Percentiles rank a stretch among this genome's conserved stretches.
Evolutionary conservation across 2,329 filamentous ascomycete genomes (phyloP).

Genomic region (Stylonectria norvegica): DNA sequence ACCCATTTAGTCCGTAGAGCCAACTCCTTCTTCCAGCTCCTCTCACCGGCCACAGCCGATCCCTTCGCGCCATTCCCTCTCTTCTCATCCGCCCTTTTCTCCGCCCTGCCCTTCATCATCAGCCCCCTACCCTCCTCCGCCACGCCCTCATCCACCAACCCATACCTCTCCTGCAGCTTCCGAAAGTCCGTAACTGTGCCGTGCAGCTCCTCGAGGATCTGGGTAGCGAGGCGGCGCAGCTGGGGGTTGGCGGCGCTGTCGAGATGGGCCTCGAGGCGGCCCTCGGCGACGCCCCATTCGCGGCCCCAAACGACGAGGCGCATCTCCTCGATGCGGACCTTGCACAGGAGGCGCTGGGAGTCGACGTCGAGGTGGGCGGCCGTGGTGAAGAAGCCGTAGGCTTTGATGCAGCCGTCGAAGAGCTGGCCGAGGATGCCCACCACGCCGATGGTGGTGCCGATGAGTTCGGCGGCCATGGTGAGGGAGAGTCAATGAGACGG

Average conservation of each 20-base stretch:
- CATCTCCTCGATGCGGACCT: conserved; percentile 50
- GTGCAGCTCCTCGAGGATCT: conserved; percentile 43
- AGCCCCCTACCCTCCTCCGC: conserved; percentile 3
- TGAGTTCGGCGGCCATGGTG: conserved; percentile 36
- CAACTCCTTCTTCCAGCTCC: conserved; percentile 34
- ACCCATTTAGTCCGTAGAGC: conserved; percentile 41
- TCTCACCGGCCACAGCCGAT: conserved; percentile 18
- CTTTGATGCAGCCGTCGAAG: conserved; percentile 45
- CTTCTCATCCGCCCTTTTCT: conserved; percentile 21
- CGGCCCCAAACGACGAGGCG: conserved; percentile 45
- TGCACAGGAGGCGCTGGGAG: conserved; percentile 43
- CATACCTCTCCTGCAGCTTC: conserved; percentile 41
- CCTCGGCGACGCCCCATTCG: conserved; percentile 47
- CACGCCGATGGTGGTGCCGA: conserved; percentile 42
- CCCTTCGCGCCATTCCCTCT: conserved; percentile 19
- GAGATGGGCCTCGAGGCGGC: conserved; percentile 41
- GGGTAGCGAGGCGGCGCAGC: conserved; percentile 37
- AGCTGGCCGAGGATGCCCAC: conserved; percentile 45
- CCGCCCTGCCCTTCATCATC: conserved; percentile 15
- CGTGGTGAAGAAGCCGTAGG: conserved; percentile 43
- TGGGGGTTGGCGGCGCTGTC: conserved; percentile 35
- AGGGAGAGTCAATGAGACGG: not conserved
- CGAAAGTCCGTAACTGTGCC: conserved; percentile 43
- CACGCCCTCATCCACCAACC: conserved; percentile 33
- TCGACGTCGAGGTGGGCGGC: conserved; percentile 42